phyloP scores from a whole-genome alignment of 2,329 filamentous ascomycete genomes.

The Arthrinium puccinioides region DNA sequence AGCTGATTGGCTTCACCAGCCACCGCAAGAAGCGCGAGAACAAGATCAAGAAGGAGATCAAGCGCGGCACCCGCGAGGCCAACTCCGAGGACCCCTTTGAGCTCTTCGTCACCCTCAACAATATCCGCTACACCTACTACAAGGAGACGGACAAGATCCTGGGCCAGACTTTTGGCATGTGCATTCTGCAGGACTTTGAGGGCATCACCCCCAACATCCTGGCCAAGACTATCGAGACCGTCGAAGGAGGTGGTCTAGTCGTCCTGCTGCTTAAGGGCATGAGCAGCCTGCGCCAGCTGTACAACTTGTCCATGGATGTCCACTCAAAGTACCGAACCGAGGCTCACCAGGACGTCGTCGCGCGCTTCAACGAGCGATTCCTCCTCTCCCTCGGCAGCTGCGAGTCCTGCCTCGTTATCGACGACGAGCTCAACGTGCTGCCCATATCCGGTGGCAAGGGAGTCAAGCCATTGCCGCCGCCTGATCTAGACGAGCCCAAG shows the following conservation, averaged over 20 bases:
- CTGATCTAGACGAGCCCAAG: slow-evolving; percentile 65
- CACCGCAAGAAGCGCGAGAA: slow-evolving; percentile 96
- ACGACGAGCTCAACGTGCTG: slow-evolving; percentile 95
- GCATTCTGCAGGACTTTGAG: slow-evolving; percentile 96
- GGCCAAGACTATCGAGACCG: slow-evolving; percentile 91
- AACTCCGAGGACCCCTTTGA: slow-evolving; percentile 95
- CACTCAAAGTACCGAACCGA: slow-evolving; percentile 95
- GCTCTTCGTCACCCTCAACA: slow-evolving; percentile 90
- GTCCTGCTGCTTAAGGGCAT: slow-evolving; percentile 90
- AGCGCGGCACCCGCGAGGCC: slow-evolving; percentile 83
- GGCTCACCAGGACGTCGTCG: slow-evolving; percentile 89
- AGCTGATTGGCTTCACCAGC: slow-evolving; percentile 86
- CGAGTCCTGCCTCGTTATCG: slow-evolving; percentile 88
- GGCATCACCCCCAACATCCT: slow-evolving; percentile 95
- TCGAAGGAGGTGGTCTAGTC: slow-evolving; percentile 90
- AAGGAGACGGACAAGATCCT: slow-evolving; percentile 99
- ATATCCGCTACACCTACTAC: slow-evolving; percentile 98
- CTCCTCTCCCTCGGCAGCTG: slow-evolving; percentile 93
- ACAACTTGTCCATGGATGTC: slow-evolving; percentile 95
- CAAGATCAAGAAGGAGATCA: slow-evolving; percentile 98
- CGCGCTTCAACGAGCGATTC: slow-evolving; percentile 96
- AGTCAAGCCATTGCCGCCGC: slow-evolving; percentile 73
- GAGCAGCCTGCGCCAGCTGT: slow-evolving; percentile 94
- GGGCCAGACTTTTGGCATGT: slow-evolving; percentile 97
- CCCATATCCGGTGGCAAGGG: slow-evolving; percentile 94